phyloP scores from a whole-genome alignment of 129 eudicot genomes.

The Tanacetum coccineum region DNA sequence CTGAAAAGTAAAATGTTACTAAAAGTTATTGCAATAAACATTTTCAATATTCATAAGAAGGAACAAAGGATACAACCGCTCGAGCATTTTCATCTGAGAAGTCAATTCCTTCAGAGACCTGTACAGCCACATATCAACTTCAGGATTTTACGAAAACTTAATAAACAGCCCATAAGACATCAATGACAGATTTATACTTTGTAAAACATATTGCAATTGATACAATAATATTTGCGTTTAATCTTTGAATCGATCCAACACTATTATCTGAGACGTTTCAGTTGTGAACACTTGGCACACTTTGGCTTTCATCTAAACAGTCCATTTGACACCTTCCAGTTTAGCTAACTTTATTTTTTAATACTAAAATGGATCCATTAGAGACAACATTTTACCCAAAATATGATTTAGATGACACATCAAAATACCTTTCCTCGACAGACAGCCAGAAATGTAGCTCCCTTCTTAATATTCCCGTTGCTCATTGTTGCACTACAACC shows the following conservation, averaged over 20 bases:
- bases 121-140: slow-evolving; percentile 35
- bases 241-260: neutral
- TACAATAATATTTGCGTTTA: too few relatives aligned
- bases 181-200: neutral
- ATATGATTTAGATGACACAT: neutral
- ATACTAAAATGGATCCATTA: neutral
- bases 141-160: neutral
- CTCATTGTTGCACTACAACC: slow-evolving; percentile 18
- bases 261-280: too few relatives aligned
- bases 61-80: slow-evolving; percentile 85
- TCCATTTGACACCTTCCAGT: too few relatives aligned
- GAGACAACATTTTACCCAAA: too few relatives aligned
- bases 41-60: slow-evolving; percentile 35
- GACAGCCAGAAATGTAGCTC: slow-evolving; percentile 95
- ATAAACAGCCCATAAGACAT: neutral
- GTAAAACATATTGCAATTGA: too few relatives aligned
- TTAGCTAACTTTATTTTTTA: slow-evolving; percentile 1
- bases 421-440: slow-evolving; percentile 91
- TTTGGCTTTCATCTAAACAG: too few relatives aligned
- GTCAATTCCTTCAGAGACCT: slow-evolving; percentile 99
- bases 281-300: too few relatives aligned
- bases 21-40: slow-evolving; percentile 15
- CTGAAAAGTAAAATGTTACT: slow-evolving; percentile 41
- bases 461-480: slow-evolving; percentile 34
- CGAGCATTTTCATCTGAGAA: slow-evolving; percentile 95